Evolutionary conservation across 1,139 yeast species (phyloP), one percentile per base, ranked within the genome.

Genomic region (Pichia sp.): DNA sequence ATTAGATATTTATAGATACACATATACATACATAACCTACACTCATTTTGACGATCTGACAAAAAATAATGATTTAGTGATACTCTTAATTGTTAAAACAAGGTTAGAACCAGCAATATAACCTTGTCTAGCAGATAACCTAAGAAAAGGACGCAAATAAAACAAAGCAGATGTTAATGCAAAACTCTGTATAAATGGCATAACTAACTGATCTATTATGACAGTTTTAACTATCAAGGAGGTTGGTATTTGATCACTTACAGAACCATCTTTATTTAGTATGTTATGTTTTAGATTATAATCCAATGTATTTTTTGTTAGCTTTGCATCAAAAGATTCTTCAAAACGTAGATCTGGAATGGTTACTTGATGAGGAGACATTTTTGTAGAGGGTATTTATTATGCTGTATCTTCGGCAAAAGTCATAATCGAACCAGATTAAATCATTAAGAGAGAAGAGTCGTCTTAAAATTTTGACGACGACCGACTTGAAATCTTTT

Each of bases 311-410:
- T 63, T 63, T 16, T 51, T 58, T 34, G 69, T 59, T 25, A 84
- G 67, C n/a, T 77, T 73, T 46, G 73, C 73, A 60, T 74, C 66
- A 63, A 85, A 84, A 1, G 86, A 67, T 58, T 77, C 74, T 59
- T 84, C 89, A 60, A 84, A 83, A 46, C 91, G 71, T 30, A 84
- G 69, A 60, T 85, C 93, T 0, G 91, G 91, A 9, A 83, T 70
- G 2, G 71, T 67, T 14, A 53, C 36, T 39, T 39, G 42, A 18
- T 28, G 36, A 46, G 28, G 25, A 16, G 44, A 5, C 53, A 46
- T 50, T 11, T 25, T 13, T 14, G 28, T 22, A 8, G 29, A 5
- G 22, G 1, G n/a, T 36, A 19, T 18, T 9, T 36, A 11, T 9
- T 33, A 33, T 3, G 10, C 13, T 29, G 10, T 11, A 29, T 9